Conservation (phyloP, 352 stramenopile genomes). For the Globisporangium carolinianum region DNA sequence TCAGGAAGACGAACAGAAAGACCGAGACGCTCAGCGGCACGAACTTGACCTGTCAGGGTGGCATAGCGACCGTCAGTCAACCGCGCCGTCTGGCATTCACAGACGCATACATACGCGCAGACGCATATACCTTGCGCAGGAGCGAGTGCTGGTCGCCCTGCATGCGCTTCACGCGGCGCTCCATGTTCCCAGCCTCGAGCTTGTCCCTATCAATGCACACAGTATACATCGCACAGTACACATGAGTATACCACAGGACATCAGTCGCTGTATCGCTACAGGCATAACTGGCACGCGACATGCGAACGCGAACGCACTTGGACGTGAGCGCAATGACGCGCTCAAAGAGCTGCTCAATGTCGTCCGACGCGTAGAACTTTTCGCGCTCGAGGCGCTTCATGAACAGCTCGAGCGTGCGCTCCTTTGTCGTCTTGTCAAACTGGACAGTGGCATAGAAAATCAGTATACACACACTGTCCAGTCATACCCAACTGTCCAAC, state of each 20-base stretch:
- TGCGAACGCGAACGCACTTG: slow-evolving; percentile 30
- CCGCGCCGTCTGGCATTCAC: neutral
- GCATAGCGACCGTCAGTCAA: neutral
- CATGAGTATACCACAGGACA: too few relatives aligned
- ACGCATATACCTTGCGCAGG: slow-evolving; percentile 51
- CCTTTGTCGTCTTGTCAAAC: slow-evolving; percentile 89
- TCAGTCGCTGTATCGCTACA: too few relatives aligned
- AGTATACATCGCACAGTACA: too few relatives aligned
- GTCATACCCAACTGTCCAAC: neutral
- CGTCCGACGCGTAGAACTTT: slow-evolving; percentile 73
- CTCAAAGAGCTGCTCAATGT: slow-evolving; percentile 74
- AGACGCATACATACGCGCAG: slow-evolving; percentile 3
- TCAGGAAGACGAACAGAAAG: slow-evolving; percentile 64
- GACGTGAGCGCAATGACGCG: slow-evolving; percentile 75
- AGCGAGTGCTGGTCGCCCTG: slow-evolving; percentile 80
- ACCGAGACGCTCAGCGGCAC: slow-evolving; percentile 67
- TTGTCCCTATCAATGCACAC: slow-evolving; percentile 46
- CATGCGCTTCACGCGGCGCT: slow-evolving; percentile 73
- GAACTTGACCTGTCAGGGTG: slow-evolving; percentile 57
- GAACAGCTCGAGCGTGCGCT: slow-evolving; percentile 57
- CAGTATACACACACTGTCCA: neutral
- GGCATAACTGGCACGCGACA: neutral
- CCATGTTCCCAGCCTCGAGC: slow-evolving; percentile 84
- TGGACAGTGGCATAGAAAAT: slow-evolving; percentile 13
- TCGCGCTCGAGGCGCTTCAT: slow-evolving; percentile 76